Evolutionary conservation across 164 flowering plant species (phyloP), one percentile per base, ranked within the genome.

Genomic region (Santalum album): DNA sequence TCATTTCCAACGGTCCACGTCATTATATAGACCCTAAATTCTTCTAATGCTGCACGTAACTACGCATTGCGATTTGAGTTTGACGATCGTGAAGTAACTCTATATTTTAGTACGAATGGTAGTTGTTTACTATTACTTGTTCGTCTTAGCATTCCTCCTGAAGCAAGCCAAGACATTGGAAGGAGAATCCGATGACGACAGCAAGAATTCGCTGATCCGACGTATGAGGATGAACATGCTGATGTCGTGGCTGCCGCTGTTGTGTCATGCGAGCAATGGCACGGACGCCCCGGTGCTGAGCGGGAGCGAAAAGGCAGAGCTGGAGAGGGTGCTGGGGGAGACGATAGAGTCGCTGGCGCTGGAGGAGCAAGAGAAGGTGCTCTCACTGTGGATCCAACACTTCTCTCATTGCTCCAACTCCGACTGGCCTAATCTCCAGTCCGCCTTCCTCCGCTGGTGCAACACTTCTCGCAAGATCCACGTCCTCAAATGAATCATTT

Each of bases 291-390:
- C 50, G 25, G 50, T 46, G 50, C 50, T 46, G 48, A 44, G 48
- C 48, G 10, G 18, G 15, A 17, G 10, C 7, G 48, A 44, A 17
- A 44, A 16, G 48, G 48, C 7, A 17, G 25, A 23, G 23, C 25
- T 46, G 50, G 50, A 46, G 50, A 23, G 25, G 7, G 50, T 16
- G 21, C 25, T 46, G 11, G 25, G 7, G 50, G 50, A 46, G 50
- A 23, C 16, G 12, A 23, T 46, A 12, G 21, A 20, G 22, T n/a
- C 14, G 22, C 50, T 46, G 50, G 4, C 25, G 4, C 23, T 7
- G 50, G 50, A 46, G 21, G 25, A 46, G 50, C 50, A 46, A 16
- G 50, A 46, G 50, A 46, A 16, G 50, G 50, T 46, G 12, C 50
- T 46, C 50, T n/a, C 50, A 7, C 50, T 46, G 12, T 46, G 50